A percentile compares a stretch with the other conserved stretches of the same genome.
These are phyloP conservation scores for Coemansia sp. DNA, from an alignment of 192 early-diverging fungal genomes.

Conservation along the genomic window DNA sequence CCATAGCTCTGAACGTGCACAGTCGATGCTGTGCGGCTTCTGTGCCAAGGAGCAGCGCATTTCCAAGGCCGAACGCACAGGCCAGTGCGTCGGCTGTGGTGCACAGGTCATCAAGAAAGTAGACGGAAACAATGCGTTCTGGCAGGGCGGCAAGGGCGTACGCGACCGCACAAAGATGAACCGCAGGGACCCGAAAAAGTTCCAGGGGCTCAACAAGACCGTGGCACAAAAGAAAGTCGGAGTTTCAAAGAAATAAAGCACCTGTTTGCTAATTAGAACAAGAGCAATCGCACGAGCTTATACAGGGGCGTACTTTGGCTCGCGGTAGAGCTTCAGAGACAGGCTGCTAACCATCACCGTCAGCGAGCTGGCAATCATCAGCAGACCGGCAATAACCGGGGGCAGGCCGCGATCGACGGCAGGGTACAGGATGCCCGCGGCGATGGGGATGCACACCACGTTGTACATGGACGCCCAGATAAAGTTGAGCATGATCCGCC, in stretches of 20 bases:
- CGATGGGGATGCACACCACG: slow-evolving; percentile 78
- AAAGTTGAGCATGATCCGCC: slow-evolving; percentile 82
- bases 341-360: slow-evolving; percentile 81
- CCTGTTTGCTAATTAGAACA: background rate
- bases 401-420: slow-evolving; percentile 53
- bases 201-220: slow-evolving; percentile 56
- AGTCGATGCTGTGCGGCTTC: slow-evolving; percentile 76
- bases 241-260: slow-evolving; percentile 16
- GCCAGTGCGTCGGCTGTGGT: slow-evolving; percentile 58
- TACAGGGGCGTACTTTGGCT: slow-evolving; percentile 15
- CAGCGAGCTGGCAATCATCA: slow-evolving; percentile 83
- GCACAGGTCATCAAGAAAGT: slow-evolving; percentile 51
- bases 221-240: slow-evolving; percentile 35
- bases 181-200: slow-evolving; percentile 66
- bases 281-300: background rate
- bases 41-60: slow-evolving; percentile 76
- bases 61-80: slow-evolving; percentile 33
- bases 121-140: slow-evolving; percentile 61
- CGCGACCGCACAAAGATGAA: slow-evolving; percentile 68
- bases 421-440: slow-evolving; percentile 76
- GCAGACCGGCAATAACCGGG: slow-evolving; percentile 79
- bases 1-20: slow-evolving; percentile 66
- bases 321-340: slow-evolving; percentile 54
- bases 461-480: slow-evolving; percentile 88
- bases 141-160: slow-evolving; percentile 89